A percentile compares a stretch with the other conserved stretches of the same genome.
Evolutionary conservation across 2,329 filamentous ascomycete genomes (phyloP).

Genomic region (Colletotrichum musicola): DNA sequence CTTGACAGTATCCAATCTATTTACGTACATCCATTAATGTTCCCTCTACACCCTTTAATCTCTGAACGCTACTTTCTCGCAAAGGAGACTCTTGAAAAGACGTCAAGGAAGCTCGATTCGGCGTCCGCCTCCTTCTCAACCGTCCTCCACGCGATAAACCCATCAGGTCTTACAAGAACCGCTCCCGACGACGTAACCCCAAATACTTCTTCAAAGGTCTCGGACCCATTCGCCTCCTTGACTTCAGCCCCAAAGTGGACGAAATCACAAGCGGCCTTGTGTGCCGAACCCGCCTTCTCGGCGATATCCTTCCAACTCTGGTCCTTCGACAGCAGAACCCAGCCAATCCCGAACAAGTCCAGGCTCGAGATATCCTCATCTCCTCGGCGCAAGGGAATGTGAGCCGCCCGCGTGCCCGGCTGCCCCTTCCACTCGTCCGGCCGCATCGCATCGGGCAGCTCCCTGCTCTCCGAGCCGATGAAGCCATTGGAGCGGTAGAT

Average conservation of each 20-base stretch:
- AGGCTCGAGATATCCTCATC: conserved; percentile 1
- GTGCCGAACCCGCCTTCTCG: background rate
- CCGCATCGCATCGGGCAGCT: conserved; percentile 28
- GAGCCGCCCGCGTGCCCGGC: conserved; percentile 42
- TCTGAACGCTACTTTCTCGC: background rate
- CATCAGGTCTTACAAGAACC: conserved; percentile 20
- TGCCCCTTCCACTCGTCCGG: conserved; percentile 43
- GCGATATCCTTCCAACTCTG: conserved; percentile 45
- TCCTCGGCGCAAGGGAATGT: conserved; percentile 34
- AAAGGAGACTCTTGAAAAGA: conserved; percentile 6
- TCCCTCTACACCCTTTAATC: too few relatives aligned
- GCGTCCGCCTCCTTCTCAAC: background rate
- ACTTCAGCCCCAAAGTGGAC: background rate
- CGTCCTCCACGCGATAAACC: conserved; percentile 17
- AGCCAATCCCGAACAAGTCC: conserved; percentile 35
- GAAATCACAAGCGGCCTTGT: conserved; percentile 7
- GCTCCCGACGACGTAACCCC: conserved; percentile 2
- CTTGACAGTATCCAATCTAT: too few relatives aligned
- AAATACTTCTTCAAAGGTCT: conserved; percentile 1
- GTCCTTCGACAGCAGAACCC: conserved; percentile 52
- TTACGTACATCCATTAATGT: too few relatives aligned
- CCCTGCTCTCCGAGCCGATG: background rate
- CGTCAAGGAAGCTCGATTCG: background rate
- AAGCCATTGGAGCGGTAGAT: conserved; percentile 12
- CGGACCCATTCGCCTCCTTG: background rate